Base-by-base conservation (phyloP, 306 rosid genomes). In the Argentina anserina region DNA sequence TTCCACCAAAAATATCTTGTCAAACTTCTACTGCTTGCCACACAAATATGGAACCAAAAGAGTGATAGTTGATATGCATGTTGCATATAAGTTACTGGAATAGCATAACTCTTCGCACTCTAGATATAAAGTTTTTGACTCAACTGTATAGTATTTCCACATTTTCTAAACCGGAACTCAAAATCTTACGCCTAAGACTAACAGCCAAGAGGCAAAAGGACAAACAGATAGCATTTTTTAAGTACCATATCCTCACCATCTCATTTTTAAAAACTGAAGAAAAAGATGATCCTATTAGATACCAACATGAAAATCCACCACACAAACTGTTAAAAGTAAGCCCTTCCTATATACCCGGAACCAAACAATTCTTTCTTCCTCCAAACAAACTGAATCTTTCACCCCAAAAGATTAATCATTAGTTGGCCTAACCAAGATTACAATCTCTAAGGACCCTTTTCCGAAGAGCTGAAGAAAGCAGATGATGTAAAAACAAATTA, bases 401-500 rank as follows among this genome's bases (percentile, higher is more conserved):
- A 28, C 63, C 63, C 34, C 20, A 13, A 18, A 13, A 5, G 36
- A 20, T 56, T 56, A 56, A 56, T 26, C 3, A 56, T 56, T 56
- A 28, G 36, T 36, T 56, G 63, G 63, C 26, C 25, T 56, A 26
- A 11, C 63, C 20, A 25, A 26, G 20, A 56, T 25, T 56, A 25
- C 17, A 56, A 11, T 26, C 63, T 13, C 20, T 56, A 56, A 11
- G 12, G 36, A 25, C 17, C 31, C 63, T 56, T 26, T 56, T 56
- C 63, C 17, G 26, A 3, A 26, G 2, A 56, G 34, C 18, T 26
- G 63, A 26, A 55, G 61, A 78, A 78, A 69, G 56, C 69, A 56
- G 64, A 43, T 68, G 50, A 46, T 40, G 23, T 43, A 65, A 26
- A 56, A 80, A 81, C 82, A 80, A 75, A 87, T 81, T 90, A 20